phyloP scores from a whole-genome alignment of 305 asterid species.

The Fraxinus platypoda region DNA sequence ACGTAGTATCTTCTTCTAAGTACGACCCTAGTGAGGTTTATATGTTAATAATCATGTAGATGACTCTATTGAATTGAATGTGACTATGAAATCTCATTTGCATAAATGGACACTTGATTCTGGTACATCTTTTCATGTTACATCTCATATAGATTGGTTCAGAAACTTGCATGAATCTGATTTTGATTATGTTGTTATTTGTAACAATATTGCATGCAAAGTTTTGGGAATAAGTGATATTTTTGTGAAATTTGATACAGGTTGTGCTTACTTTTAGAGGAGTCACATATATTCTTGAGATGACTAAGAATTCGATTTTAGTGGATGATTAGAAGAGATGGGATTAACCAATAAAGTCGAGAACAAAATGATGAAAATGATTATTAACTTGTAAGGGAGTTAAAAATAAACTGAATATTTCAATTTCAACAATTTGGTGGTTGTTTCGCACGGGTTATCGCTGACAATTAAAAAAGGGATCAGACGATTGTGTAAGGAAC shows the following conservation, averaged over 20 bases:
- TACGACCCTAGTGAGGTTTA: background rate
- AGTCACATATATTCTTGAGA: background rate
- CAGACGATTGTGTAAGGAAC: too few relatives aligned
- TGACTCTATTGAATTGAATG: background rate
- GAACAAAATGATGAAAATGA: too few relatives aligned
- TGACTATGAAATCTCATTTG: background rate
- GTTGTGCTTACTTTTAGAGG: background rate
- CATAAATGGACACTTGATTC: background rate
- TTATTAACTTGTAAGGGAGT: too few relatives aligned
- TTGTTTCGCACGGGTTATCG: too few relatives aligned
- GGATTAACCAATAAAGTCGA: background rate
- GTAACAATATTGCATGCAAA: background rate
- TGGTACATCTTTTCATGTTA: background rate
- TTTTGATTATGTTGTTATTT: background rate
- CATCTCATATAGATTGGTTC: background rate
- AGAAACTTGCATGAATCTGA: background rate
- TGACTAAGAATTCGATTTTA: background rate
- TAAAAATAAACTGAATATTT: too few relatives aligned
- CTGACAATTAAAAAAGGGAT: too few relatives aligned
- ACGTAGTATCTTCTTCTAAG: background rate
- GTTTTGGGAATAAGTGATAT: background rate
- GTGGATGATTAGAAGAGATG: background rate
- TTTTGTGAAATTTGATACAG: background rate
- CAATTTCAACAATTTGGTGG: too few relatives aligned
- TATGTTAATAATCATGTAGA: background rate